Evolutionary conservation across 2,329 filamentous ascomycete genomes (phyloP).

Genomic region (Pestalotiopsis fici): DNA sequence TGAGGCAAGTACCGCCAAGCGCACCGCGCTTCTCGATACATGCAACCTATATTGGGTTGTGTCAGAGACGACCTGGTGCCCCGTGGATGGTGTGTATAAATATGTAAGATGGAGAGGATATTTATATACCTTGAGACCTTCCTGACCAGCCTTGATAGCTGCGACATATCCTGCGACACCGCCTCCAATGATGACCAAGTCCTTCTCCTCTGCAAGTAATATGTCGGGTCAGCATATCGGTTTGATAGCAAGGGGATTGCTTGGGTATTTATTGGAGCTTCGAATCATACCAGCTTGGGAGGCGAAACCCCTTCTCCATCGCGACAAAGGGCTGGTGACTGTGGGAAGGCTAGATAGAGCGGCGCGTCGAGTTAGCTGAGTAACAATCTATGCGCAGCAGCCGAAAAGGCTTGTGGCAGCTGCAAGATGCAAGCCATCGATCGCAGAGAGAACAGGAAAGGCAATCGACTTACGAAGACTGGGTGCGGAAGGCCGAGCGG

Average conservation of each 20-base stretch:
- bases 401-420: slow-evolving; percentile 8
- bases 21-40: slow-evolving; percentile 98
- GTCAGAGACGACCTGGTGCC: neutral
- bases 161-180: slow-evolving; percentile 98
- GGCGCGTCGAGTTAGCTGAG: neutral
- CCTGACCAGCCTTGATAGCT: slow-evolving; percentile 97
- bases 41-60: slow-evolving; percentile 61
- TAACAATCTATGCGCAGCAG: neutral
- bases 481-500: slow-evolving; percentile 55
- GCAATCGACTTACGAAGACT: slow-evolving; percentile 47
- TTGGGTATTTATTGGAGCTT: neutral
- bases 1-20: slow-evolving; percentile 95
- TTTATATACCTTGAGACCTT: slow-evolving; percentile 81
- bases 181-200: slow-evolving; percentile 95
- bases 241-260: slow-evolving; percentile 35
- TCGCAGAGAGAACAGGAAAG: neutral
- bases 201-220: slow-evolving; percentile 79
- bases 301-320: slow-evolving; percentile 61
- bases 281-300: slow-evolving; percentile 49
- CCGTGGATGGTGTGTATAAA: neutral
- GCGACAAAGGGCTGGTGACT: slow-evolving; percentile 45
- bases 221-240: slow-evolving; percentile 40
- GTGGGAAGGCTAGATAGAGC: slow-evolving; percentile 44
- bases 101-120: neutral
- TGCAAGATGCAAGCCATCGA: slow-evolving; percentile 7